Conservation (phyloP, 1,139 yeast genomes). For the Pichia cactophila region DNA sequence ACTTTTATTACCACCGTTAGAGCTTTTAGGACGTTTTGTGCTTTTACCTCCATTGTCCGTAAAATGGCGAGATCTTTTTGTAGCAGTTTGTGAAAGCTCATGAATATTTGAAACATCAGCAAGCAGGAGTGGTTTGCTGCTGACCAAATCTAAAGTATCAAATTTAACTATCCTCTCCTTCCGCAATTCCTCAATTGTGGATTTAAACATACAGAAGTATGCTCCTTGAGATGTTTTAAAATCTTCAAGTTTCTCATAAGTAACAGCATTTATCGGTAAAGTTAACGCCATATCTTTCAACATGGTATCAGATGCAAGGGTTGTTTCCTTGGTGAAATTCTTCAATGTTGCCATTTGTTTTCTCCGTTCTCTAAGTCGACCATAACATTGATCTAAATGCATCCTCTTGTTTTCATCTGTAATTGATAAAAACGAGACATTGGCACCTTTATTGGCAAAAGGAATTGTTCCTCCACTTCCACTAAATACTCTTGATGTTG, state of each 20-base stretch:
- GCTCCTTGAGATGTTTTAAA: slow-evolving; percentile 34
- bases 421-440: slow-evolving; percentile 8
- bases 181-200: slow-evolving; percentile 33
- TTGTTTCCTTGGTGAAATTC: slow-evolving; percentile 33
- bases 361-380: slow-evolving; percentile 40
- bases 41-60: not conserved
- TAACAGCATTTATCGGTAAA: slow-evolving; percentile 49
- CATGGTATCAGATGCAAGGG: slow-evolving; percentile 42
- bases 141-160: slow-evolving; percentile 6
- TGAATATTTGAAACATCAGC: not conserved
- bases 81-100: not conserved
- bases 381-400: slow-evolving; percentile 35
- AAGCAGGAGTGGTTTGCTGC: not conserved
- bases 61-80: not conserved
- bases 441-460: slow-evolving; percentile 10
- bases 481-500: not conserved
- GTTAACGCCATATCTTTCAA: slow-evolving; percentile 48
- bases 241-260: slow-evolving; percentile 38
- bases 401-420: slow-evolving; percentile 18
- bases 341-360: slow-evolving; percentile 38
- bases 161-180: slow-evolving; percentile 11
- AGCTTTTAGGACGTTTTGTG: not conserved
- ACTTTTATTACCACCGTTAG: not conserved
- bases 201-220: slow-evolving; percentile 42
- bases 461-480: slow-evolving; percentile 3